Evolutionary conservation across 2,329 filamentous ascomycete species (phyloP).

Genomic region (Shiraia sp.): DNA sequence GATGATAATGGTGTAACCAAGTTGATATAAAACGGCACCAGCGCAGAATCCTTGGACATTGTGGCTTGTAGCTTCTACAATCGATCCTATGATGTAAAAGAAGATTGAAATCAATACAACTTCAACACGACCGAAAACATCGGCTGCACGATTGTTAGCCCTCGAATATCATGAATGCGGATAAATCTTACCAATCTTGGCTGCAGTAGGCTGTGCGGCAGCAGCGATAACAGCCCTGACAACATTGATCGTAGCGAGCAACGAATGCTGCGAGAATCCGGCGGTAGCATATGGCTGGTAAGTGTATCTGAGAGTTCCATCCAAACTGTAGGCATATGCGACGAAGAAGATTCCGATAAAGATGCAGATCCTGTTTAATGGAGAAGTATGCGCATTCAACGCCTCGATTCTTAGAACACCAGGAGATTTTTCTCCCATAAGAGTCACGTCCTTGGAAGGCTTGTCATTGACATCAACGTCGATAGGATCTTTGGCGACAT

Average conservation of each 20-base stretch:
- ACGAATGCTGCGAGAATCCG: constrained; percentile 57
- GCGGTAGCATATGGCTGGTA: constrained; percentile 58
- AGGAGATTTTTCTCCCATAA: constrained; percentile 46
- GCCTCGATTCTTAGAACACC: constrained; percentile 66
- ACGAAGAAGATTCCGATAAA: constrained; percentile 66
- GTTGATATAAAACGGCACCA: constrained; percentile 31
- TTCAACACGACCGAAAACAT: constrained; percentile 64
- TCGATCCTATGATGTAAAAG: constrained; percentile 59
- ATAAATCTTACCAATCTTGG: constrained; percentile 54
- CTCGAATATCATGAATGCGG: neutral
- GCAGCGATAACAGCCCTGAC: constrained; percentile 63
- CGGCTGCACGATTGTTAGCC: constrained; percentile 40
- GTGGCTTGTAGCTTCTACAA: constrained; percentile 59
- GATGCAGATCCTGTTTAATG: constrained; percentile 58
- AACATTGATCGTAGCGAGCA: constrained; percentile 59
- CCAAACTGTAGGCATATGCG: constrained; percentile 65
- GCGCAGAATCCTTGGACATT: constrained; percentile 58
- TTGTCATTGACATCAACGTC: too few species aligned
- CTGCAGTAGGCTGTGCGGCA: constrained; percentile 59
- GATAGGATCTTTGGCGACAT: too few species aligned
- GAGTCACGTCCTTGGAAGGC: neutral
- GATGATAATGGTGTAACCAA: constrained; percentile 64
- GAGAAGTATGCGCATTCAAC: constrained; percentile 57
- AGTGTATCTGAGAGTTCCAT: constrained; percentile 54
- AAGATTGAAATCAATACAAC: constrained; percentile 59